Percentiles rank a stretch among this genome's conserved stretches.
These are phyloP conservation scores for Naganishia onofrii DNA, from an alignment of 768 basidiomycete genomes.

Conservation along the genomic window DNA sequence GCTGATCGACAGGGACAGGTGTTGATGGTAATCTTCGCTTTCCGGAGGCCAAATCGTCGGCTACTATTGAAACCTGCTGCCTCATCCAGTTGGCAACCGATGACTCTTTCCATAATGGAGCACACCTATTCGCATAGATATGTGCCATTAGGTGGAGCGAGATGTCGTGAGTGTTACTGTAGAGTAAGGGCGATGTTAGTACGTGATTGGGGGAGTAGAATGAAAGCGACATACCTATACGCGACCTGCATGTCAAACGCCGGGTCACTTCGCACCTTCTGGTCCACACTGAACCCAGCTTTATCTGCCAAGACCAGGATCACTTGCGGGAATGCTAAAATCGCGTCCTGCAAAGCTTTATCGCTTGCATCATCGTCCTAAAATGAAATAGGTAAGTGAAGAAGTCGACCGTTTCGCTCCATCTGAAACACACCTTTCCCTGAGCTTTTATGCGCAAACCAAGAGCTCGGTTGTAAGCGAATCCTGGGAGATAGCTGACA, in stretches of 20 bases:
- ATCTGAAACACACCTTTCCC: slow-evolving; percentile 52
- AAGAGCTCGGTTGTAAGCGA: slow-evolving; percentile 56
- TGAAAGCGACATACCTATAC: slow-evolving; percentile 58
- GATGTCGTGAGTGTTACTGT: slow-evolving; percentile 52
- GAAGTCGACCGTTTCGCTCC: too few relatives aligned
- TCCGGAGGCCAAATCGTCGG: slow-evolving; percentile 39
- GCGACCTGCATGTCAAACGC: slow-evolving; percentile 72
- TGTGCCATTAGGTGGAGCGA: slow-evolving; percentile 75
- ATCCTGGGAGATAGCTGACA: slow-evolving; percentile 66
- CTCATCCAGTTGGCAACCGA: slow-evolving; percentile 66
- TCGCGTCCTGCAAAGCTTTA: slow-evolving; percentile 68
- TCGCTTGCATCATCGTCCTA: slow-evolving; percentile 65
- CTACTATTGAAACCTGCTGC: slow-evolving; percentile 57
- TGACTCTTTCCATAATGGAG: slow-evolving; percentile 76
- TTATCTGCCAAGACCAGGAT: slow-evolving; percentile 82
- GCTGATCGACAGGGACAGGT: neutral
- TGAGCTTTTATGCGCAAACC: slow-evolving; percentile 61
- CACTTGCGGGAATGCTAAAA: slow-evolving; percentile 73
- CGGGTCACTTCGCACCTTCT: slow-evolving; percentile 60
- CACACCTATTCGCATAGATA: slow-evolving; percentile 78
- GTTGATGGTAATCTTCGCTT: slow-evolving; percentile 15
- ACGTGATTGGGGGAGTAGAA: neutral
- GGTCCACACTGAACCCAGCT: slow-evolving; percentile 66
- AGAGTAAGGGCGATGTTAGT: neutral
- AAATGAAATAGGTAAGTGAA: neutral